Evolutionary conservation across 129 eudicot genomes (phyloP), one percentile per base, ranked within the genome.

Genomic region (Ambrosia trifida): DNA sequence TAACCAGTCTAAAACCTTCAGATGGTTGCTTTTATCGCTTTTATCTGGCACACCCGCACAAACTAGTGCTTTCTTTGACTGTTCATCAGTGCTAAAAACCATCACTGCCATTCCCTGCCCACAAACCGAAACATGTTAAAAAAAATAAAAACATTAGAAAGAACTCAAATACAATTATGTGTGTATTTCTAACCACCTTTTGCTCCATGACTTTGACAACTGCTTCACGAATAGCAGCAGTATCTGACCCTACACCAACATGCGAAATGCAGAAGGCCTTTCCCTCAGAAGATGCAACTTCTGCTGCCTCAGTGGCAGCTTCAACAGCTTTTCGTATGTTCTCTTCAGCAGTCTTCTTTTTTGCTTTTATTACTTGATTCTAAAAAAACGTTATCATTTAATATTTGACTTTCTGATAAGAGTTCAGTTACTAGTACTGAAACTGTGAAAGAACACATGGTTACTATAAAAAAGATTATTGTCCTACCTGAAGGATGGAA

Each of bases 11-110:
- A 78, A 68, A 44, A 87, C 98, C 38, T 85, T 85, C 59, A 89
- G 46, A 13, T 82, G 78, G 81, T 84, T 85, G 83, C 84, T 83
- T 70, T 79, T 82, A 64, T 84, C 83, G 51, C 81, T 80, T 72
- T 84, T 81, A 61, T 85, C 97, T 0, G 98, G 98, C 30, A 94
- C 97, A 64, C 98, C 98, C 38, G 98, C 98, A 79, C 95, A 94
- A 13, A 90, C 96, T 41, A 89, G 64, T 0, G 90, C 91, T 86
- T 85, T 94, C 58, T 87, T 89, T 54, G 84, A 79, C 41, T 63
- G 80, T 67, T 85, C 89, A 75, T 94, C 98, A 13, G 73, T 85
- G 81, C 89, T 94, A 44, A 94, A 76, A 64, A 94, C 97, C 97
- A 94, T 90, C 45, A 82, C 84, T 24, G 98, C 83, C 72, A 94